Conservation (phyloP, 139 green algal species). For the Closterium sp. region DNA sequence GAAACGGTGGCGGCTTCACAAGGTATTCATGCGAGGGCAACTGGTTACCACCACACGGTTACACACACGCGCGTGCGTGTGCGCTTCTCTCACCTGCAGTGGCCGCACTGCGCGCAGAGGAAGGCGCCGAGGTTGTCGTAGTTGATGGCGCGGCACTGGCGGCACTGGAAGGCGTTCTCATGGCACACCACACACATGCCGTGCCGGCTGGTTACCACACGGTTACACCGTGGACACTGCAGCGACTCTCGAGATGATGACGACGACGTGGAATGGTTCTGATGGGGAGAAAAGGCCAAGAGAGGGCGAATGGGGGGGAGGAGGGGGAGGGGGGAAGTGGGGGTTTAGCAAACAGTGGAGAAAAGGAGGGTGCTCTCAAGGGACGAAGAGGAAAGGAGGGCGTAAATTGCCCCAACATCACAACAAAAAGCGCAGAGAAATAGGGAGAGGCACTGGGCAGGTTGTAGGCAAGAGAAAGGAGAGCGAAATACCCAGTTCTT, state of each 20-base stretch:
- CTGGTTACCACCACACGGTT: too few relatives aligned
- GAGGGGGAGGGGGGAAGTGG: neutral
- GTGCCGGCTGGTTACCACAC: constrained; percentile 56
- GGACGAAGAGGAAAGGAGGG: too few relatives aligned
- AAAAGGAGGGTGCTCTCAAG: too few relatives aligned
- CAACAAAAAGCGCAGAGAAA: too few relatives aligned
- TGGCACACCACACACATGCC: constrained; percentile 61
- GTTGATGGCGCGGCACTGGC: constrained; percentile 67
- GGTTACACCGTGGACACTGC: constrained; percentile 60
- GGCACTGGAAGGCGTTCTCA: constrained; percentile 66
- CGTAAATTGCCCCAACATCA: too few relatives aligned
- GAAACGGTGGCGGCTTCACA: too few relatives aligned
- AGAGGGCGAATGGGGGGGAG: neutral
- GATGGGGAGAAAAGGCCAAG: too few relatives aligned
- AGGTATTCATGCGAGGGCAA: too few relatives aligned
- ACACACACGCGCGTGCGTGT: too few relatives aligned
- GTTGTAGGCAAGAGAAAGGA: too few relatives aligned
- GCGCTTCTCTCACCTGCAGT: constrained; percentile 8
- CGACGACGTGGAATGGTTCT: neutral
- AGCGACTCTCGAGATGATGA: constrained; percentile 50
- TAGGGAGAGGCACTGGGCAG: too few relatives aligned
- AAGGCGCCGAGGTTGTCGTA: constrained; percentile 65
- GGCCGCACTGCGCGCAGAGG: constrained; percentile 66
- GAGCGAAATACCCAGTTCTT: too few relatives aligned
- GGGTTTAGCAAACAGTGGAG: neutral